Evolutionary conservation across 164 flowering plant species (phyloP).

Genomic region (Kingdonia uniflora): DNA sequence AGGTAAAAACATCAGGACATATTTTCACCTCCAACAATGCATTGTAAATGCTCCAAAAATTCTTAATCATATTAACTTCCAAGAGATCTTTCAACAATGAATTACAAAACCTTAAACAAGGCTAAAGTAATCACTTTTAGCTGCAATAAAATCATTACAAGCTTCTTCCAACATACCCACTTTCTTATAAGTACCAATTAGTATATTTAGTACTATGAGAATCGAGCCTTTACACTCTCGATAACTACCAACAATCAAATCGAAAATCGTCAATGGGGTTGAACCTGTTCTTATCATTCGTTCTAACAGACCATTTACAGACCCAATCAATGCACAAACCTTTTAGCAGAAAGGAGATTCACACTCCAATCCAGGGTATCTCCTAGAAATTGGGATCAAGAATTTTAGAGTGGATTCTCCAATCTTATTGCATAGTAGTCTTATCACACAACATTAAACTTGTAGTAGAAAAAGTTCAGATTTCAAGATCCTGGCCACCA

Average conservation of each 20-base stretch:
- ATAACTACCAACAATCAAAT: slow-evolving; percentile 22
- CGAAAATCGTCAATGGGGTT: slow-evolving; percentile 19
- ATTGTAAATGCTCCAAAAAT: slow-evolving; percentile 63
- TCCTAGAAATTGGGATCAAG: no score
- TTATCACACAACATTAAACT: no score
- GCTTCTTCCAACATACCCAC: slow-evolving; percentile 44
- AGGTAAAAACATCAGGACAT: slow-evolving; percentile 52
- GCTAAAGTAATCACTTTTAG: slow-evolving; percentile 17
- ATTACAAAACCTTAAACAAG: slow-evolving; percentile 47
- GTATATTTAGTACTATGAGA: slow-evolving; percentile 30
- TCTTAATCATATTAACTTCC: slow-evolving; percentile 30
- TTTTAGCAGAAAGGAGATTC: no score
- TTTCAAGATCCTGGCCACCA: no score
- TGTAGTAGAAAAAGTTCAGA: no score
- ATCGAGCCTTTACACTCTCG: slow-evolving; percentile 16
- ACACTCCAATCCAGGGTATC: no score
- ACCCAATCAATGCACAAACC: no score
- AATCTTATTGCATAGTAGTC: no score
- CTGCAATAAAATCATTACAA: slow-evolving; percentile 23
- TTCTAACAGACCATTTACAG: slow-evolving; percentile 29
- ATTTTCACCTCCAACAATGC: slow-evolving; percentile 34
- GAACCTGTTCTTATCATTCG: slow-evolving; percentile 25
- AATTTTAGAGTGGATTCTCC: no score
- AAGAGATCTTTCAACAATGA: slow-evolving; percentile 51
- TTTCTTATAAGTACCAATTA: slow-evolving; percentile 44